A percentile compares a stretch with the other conserved stretches of the same genome.
These are phyloP conservation scores for Condylostoma magnum DNA, from an alignment of 169 alveolate genomes.

Conservation along the genomic window DNA sequence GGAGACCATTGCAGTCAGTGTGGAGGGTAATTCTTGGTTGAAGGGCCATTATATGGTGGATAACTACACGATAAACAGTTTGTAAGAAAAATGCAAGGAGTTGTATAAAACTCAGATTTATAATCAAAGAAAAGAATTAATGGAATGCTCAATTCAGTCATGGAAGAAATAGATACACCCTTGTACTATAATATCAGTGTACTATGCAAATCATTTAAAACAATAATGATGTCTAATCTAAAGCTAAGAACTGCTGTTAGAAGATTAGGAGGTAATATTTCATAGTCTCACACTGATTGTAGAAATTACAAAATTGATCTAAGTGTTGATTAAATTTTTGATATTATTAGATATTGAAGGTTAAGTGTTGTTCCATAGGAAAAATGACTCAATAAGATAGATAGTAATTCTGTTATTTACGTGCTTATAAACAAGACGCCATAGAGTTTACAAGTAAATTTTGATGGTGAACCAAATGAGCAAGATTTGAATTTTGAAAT, in stretches of 20 bases:
- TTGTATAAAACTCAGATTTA: neutral
- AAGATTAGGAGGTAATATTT: slow-evolving; percentile 81
- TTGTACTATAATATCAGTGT: neutral
- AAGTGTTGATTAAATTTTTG: slow-evolving; percentile 86
- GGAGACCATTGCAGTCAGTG: slow-evolving; percentile 62
- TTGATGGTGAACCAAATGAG: too few relatives aligned
- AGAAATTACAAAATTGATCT: slow-evolving; percentile 88
- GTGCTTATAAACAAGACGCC: too few relatives aligned
- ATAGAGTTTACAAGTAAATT: too few relatives aligned
- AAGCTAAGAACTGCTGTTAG: slow-evolving; percentile 64
- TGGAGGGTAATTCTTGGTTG: slow-evolving; percentile 71
- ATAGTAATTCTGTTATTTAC: too few relatives aligned
- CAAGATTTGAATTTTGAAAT: too few relatives aligned
- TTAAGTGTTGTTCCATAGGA: too few relatives aligned
- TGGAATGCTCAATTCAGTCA: neutral
- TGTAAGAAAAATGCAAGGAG: slow-evolving; percentile 42
- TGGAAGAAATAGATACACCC: neutral
- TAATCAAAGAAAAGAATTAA: slow-evolving; percentile 30
- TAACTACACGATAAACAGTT: slow-evolving; percentile 65
- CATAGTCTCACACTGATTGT: slow-evolving; percentile 90
- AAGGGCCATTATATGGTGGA: slow-evolving; percentile 82
- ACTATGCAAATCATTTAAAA: slow-evolving; percentile 32
- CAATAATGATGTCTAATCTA: slow-evolving; percentile 1
- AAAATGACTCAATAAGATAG: too few relatives aligned
- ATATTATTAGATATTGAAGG: slow-evolving; percentile 80